Evolutionary conservation across 352 stramenopile species (phyloP).

Genomic region (Globisporangium spinosum): DNA sequence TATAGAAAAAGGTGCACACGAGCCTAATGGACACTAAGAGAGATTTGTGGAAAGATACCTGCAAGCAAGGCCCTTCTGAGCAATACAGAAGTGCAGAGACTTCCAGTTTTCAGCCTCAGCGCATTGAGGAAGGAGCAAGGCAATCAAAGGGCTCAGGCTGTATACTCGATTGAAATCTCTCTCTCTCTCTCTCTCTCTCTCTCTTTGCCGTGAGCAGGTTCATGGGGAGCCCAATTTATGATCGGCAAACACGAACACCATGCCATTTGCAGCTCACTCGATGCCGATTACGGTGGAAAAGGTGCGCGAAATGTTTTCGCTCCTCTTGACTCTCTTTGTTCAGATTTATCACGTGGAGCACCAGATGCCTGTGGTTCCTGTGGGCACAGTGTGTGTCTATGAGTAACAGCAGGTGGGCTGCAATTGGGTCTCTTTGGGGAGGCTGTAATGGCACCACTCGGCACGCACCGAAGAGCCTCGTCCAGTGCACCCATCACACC

Average conservation of each 20-base stretch:
- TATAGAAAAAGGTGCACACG: neutral
- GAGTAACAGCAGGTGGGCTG: neutral
- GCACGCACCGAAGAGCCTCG: neutral
- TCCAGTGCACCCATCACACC: too few relatives aligned
- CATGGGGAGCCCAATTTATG: neutral
- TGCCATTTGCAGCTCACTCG: neutral
- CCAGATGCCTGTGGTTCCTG: neutral
- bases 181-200: too few relatives aligned
- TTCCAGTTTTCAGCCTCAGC: neutral
- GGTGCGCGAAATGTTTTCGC: neutral
- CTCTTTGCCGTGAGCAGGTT: neutral
- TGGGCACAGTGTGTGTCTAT: neutral
- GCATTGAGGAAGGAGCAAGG: too few relatives aligned
- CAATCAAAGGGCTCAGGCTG: too few relatives aligned
- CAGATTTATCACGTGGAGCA: neutral
- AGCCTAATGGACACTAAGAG: neutral
- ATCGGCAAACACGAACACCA: neutral
- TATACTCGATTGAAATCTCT: too few relatives aligned
- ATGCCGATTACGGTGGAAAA: neutral
- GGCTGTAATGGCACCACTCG: neutral
- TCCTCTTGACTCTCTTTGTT: neutral
- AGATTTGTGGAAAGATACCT: neutral
- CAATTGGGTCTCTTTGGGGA: neutral
- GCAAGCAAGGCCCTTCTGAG: neutral
- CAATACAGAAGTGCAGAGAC: neutral